Conservation (phyloP, 495 filamentous ascomycete genomes). For the Penicillium samsonianum region DNA sequence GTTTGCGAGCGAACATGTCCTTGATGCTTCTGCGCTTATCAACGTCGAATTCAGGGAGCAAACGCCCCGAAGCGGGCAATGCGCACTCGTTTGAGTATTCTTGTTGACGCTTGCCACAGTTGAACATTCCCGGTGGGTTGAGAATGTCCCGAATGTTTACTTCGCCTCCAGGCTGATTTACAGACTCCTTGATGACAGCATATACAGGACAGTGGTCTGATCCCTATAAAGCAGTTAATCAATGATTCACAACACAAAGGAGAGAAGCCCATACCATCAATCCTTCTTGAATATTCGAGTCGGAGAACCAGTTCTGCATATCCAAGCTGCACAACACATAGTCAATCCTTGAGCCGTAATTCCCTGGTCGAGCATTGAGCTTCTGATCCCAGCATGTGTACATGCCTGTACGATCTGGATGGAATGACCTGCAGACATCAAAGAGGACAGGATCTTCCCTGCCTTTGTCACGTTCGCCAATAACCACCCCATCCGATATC, state of each 20-base stretch:
- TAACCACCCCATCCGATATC: conserved; percentile 68
- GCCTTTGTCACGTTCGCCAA: conserved; percentile 67
- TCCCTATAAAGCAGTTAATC: conserved; percentile 50
- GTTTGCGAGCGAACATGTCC: conserved; percentile 81
- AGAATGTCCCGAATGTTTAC: conserved; percentile 70
- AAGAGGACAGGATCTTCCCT: conserved; percentile 75
- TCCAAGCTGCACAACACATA: conserved; percentile 82
- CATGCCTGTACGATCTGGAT: conserved; percentile 81
- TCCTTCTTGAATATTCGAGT: conserved; percentile 94
- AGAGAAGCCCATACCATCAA: conserved; percentile 59
- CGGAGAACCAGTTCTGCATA: conserved; percentile 81
- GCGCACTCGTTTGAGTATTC: conserved; percentile 67
- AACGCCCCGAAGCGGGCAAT: conserved; percentile 73
- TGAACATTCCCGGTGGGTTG: conserved; percentile 77
- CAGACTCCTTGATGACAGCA: conserved; percentile 66
- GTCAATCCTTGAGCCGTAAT: conserved; percentile 89
- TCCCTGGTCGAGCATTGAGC: conserved; percentile 85
- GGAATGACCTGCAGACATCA: conserved; percentile 85
- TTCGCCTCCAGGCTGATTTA: conserved; percentile 51
- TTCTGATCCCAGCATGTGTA: conserved; percentile 93
- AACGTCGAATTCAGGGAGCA: conserved; percentile 76
- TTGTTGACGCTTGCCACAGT: conserved; percentile 64
- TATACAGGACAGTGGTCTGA: conserved; percentile 97
- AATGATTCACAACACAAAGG: background rate
- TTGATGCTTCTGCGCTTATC: conserved; percentile 80